Evolutionary conservation across 805 yeast species (phyloP), one percentile per base, ranked within the genome.

Genomic region (Kuraishia capsulata): DNA sequence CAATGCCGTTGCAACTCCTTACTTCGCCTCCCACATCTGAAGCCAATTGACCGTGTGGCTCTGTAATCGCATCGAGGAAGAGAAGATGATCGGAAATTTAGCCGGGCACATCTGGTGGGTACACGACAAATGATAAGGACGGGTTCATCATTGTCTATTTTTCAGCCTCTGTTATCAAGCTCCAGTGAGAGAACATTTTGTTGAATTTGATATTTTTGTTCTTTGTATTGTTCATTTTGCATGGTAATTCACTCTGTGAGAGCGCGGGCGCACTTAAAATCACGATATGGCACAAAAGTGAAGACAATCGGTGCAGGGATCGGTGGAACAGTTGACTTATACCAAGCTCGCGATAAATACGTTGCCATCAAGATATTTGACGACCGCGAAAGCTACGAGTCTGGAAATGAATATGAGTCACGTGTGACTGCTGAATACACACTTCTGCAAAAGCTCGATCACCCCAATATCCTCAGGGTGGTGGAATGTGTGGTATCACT

Each of bases 351-450:
- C 39, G 39, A 43, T 5, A 28, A 39, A 4, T 23, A 29, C 1
- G 54, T 39, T 42, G 82, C 77, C 0, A 58, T 75, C 3, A 76
- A 77, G 49, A 54, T 56, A 1, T 73, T 69, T 51, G 58, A 56
- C 25, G 42, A 53, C 2, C 57, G 51, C 37, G 78, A 72, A 39
- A 39, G 42, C 4, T 47, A 59, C 39, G 76, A 72, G 45, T 41
- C 62, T 2, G 56, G 54, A 26, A 30, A 43, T n/a, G 75, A 68
- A 36, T 70, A 66, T 44, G 46, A 49, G 10, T 45, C 38, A 2
- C 45, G 73, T n/a, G 62, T 65, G 0, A 41, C 49, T 6, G 57
- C 53, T 37, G 78, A 73, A 44, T 64, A 53, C 37, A 30, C 40
- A 1, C 41, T 65, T 3, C 55, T 69, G 8, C 25, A 35, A 3